Base-by-base conservation (phyloP, 2,329 filamentous ascomycete genomes). In the Trichoderma citrinoviride region DNA sequence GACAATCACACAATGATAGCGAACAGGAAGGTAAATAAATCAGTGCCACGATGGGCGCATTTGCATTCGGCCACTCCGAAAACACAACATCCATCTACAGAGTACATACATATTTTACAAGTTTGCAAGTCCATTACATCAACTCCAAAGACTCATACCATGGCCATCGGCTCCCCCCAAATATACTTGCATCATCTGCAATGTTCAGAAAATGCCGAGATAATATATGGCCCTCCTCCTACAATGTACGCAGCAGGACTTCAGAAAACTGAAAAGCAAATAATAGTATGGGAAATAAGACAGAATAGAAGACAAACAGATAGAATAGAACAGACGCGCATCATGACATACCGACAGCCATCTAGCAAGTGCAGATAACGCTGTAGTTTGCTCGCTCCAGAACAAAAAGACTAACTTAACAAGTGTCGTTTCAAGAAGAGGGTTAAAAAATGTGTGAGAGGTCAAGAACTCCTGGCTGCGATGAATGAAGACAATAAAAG, bases 381-480 rank as follows among this genome's bases (percentile, higher is more conserved):
- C 27, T 15, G 53, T 40, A 58, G n/a, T 43, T 58, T 53, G 61
- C 58, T 64, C 61, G 46, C 44, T 41, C 37, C 19, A 52, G 54
- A 15, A 17, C 44, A 43, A 56, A 57, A 25, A 65, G 29, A 60
- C 49, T 70, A 25, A n/a, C n/a, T n/a, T n/a, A n/a, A n/a, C n/a
- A 46, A 47, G 17, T 21, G 27, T 27, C 56, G 46, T 60, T 25
- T 60, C 56, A 21, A 55, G 29, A 14, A 56, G 10, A 25, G 17
- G n/a, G 33, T 33, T 7, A 44, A 64, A 61, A 64, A n/a, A 70
- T 69, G 57, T 68, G 65, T 60, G 65, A 62, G 69, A 29, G 41
- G 33, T 61, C 21, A 33, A 61, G 68, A 74, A 74, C 73, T 74
- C 73, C 73, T 72, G 69, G 71, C 71, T 71, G 71, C 73, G 68